Conservation (phyloP, 768 basidiomycete genomes). For the Suillus paluster region DNA sequence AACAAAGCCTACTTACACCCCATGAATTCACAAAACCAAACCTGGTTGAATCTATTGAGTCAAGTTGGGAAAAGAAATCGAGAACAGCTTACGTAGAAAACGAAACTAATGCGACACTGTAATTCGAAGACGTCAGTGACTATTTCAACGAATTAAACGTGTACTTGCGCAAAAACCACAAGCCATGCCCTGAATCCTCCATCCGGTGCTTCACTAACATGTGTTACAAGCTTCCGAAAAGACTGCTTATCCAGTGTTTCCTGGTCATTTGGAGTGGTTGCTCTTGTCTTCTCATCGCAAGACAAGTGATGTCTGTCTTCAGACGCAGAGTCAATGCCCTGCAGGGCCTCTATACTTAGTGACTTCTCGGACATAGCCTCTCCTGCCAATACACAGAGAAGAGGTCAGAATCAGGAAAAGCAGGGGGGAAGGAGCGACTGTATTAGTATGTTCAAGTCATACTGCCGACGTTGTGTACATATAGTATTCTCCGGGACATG, state of each 20-base stretch:
- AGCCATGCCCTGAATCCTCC: constrained; percentile 37
- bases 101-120: constrained; percentile 40
- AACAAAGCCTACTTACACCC: constrained; percentile 56
- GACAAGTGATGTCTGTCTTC: not conserved
- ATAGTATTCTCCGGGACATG: not conserved
- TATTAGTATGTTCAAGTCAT: not conserved
- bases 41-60: constrained; percentile 25
- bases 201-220: constrained; percentile 30
- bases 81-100: not conserved
- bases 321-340: not conserved
- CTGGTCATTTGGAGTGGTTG: constrained; percentile 13
- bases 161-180: constrained; percentile 31
- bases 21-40: constrained; percentile 78
- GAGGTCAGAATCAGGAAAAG: not conserved
- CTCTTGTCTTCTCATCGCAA: not conserved
- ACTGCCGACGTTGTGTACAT: not conserved
- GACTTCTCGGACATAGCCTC: not conserved
- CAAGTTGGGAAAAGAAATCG: not conserved
- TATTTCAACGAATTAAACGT: constrained; percentile 12
- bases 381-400: not conserved
- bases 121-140: constrained; percentile 30
- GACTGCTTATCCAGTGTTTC: not conserved
- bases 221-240: constrained; percentile 17
- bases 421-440: not conserved
- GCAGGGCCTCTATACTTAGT: not conserved